These are phyloP conservation scores for Bretschneidera sinensis DNA, from an alignment of 345 rosid genomes.

Conservation along the genomic window DNA sequence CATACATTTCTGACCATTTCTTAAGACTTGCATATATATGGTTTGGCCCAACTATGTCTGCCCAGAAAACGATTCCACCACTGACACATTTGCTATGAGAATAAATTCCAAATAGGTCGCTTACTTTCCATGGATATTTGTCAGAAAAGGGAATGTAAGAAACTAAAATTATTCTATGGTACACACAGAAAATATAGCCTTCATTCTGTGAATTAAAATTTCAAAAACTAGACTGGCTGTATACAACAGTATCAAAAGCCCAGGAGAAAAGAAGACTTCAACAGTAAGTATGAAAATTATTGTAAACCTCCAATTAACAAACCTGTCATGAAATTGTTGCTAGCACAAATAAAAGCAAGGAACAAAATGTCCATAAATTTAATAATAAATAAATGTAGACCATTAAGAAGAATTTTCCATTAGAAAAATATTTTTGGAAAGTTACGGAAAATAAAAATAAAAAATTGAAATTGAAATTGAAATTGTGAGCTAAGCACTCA, in stretches of 20 bases:
- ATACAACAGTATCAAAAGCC: neutral
- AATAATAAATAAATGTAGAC: too few relatives aligned
- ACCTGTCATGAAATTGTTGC: too few relatives aligned
- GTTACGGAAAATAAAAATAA: neutral
- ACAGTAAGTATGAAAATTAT: neutral
- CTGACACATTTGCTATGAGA: slow-evolving; percentile 34
- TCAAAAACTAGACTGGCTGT: neutral
- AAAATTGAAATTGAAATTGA: too few relatives aligned
- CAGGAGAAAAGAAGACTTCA: neutral
- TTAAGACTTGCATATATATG: slow-evolving; percentile 60
- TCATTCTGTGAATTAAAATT: too few relatives aligned
- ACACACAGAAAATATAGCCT: neutral
- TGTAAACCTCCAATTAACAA: neutral
- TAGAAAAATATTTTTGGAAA: neutral
- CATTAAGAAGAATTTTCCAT: neutral
- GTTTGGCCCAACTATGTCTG: slow-evolving; percentile 60
- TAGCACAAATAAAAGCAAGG: neutral
- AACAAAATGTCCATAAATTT: too few relatives aligned
- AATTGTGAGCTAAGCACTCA: slow-evolving; percentile 24
- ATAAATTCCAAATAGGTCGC: neutral
- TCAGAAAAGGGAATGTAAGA: too few relatives aligned
- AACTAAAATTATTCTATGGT: neutral
- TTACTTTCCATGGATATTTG: neutral
- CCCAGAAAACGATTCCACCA: slow-evolving; percentile 94
- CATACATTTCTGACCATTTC: slow-evolving; percentile 65